Conservation (phyloP, 2,329 filamentous ascomycete genomes). For the Aspergillus thermomutatus region DNA sequence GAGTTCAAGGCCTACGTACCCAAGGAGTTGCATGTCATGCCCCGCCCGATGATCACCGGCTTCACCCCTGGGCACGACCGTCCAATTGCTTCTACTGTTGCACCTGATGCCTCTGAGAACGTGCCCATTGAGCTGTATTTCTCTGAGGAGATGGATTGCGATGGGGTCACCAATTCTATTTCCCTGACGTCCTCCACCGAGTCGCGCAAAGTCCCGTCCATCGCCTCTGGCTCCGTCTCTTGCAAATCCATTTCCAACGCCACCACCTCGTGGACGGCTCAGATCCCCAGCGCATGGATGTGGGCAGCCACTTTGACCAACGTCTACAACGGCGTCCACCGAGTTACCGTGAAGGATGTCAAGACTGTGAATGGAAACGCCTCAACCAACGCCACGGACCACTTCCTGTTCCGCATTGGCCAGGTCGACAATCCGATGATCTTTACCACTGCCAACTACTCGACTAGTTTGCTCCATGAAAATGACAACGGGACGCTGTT, state of each 20-base stretch:
- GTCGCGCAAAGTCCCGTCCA: conserved; percentile 37
- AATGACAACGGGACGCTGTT: conserved; percentile 41
- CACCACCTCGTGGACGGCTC: conserved; percentile 42
- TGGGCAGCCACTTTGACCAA: conserved; percentile 51
- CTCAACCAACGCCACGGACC: conserved; percentile 51
- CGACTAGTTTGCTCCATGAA: conserved; percentile 48
- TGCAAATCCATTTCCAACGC: conserved; percentile 41
- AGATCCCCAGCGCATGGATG: conserved; percentile 52
- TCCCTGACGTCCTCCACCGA: conserved; percentile 52
- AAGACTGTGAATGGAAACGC: conserved; percentile 39
- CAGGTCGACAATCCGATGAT: conserved; percentile 56
- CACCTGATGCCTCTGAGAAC: conserved; percentile 37
- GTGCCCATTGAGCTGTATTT: conserved; percentile 55
- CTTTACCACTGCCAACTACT: conserved; percentile 59
- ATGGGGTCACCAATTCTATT: conserved; percentile 48
- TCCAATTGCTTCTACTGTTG: conserved; percentile 49
- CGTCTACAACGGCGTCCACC: conserved; percentile 59
- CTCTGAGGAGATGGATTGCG: conserved; percentile 58
- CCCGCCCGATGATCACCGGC: conserved; percentile 56
- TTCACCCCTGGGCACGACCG: conserved; percentile 60
- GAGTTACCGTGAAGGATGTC: conserved; percentile 54
- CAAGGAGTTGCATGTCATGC: conserved; percentile 45
- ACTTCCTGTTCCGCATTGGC: conserved; percentile 60
- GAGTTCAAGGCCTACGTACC: conserved; percentile 60
- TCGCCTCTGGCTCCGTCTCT: conserved; percentile 44